A percentile compares a stretch with the other conserved stretches of the same genome.
phyloP scores from a whole-genome alignment of 1,139 yeast species.

The Debaryomyces nepalensis region DNA sequence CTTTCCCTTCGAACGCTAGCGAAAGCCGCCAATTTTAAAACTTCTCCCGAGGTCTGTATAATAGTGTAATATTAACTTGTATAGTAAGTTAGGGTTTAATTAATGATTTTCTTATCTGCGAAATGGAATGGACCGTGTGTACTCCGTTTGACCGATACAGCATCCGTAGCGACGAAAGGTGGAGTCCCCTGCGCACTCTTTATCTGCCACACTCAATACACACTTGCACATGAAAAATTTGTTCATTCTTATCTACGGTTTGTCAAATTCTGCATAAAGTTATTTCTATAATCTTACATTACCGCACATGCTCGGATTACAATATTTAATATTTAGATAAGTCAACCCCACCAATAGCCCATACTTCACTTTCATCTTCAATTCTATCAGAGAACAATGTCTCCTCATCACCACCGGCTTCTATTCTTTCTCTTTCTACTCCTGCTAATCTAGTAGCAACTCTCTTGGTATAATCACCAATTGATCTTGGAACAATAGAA shows the following conservation, averaged over 20 bases:
- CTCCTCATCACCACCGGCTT: constrained; percentile 90
- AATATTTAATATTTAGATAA: constrained; percentile 7
- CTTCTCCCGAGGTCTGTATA: constrained; percentile 1
- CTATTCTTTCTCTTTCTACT: constrained; percentile 84
- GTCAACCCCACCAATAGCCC: constrained; percentile 83
- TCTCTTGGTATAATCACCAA: constrained; percentile 86
- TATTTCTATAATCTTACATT: too few relatives aligned
- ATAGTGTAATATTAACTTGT: constrained; percentile 7
- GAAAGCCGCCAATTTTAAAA: constrained; percentile 2
- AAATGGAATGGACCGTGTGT: background rate
- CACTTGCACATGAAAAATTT: background rate
- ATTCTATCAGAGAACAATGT: constrained; percentile 81
- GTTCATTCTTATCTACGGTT: too few relatives aligned
- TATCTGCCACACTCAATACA: too few relatives aligned
- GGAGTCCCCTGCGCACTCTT: too few relatives aligned
- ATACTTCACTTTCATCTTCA: constrained; percentile 85
- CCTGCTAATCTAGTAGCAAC: constrained; percentile 82
- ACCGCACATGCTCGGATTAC: background rate
- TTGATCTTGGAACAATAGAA: constrained; percentile 68
- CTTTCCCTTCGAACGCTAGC: constrained; percentile 2
- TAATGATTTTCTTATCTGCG: background rate
- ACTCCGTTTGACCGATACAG: background rate
- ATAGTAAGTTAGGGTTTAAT: constrained; percentile 5
- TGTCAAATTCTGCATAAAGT: too few relatives aligned
- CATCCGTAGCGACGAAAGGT: background rate